Evolutionary conservation across 116 monocot species (phyloP), one percentile per base, ranked within the genome.

Genomic region (Trichopus zeylanicus): DNA sequence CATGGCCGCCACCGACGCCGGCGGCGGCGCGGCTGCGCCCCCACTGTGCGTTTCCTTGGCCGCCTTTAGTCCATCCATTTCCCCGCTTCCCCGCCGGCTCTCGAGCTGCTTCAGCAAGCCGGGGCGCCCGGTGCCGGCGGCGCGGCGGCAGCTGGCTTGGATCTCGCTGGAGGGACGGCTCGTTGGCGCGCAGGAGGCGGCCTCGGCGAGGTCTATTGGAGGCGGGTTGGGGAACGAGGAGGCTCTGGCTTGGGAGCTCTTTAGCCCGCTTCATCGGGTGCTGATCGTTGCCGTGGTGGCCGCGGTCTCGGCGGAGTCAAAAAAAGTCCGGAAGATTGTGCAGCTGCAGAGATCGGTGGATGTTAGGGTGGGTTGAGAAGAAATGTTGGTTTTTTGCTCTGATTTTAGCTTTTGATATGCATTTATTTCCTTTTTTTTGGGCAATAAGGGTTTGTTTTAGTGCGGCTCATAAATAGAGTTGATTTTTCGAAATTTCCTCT

Each of bases 171-270:
- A 87, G 56, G 83, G 81, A 10, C 72, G 71, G 33, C 67, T 87
- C 24, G 49, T 81, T 22, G 84, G 74, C n/a, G 81, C 64, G 9
- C 62, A 73, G 42, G 87, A 76, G 66, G 81, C 78, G 21, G 71
- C 87, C 13, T 84, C 83, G 0, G 74, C 87, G 0, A 25, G 32
- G 18, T 4, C 67, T 20, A 51, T 87, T 0, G 69, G 73, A 0
- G 70, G 70, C 29, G 78, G 74, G 3, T 54, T 97, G 47, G 46
- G 60, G 27, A 18, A 15, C 5, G 68, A 75, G 48, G 95, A 84
- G 52, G 60, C 72, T 24, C 60, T 70, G 28, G 87, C 81, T 0
- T 97, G 90, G 90, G 81, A 97, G 73, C 67, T 87, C 47, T 90
- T 97, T 39, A 77, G 61, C 25, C 84, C 91, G 10, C 53, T 91